Conservation (phyloP, 768 basidiomycete genomes). For the Pluteus cervinus region DNA sequence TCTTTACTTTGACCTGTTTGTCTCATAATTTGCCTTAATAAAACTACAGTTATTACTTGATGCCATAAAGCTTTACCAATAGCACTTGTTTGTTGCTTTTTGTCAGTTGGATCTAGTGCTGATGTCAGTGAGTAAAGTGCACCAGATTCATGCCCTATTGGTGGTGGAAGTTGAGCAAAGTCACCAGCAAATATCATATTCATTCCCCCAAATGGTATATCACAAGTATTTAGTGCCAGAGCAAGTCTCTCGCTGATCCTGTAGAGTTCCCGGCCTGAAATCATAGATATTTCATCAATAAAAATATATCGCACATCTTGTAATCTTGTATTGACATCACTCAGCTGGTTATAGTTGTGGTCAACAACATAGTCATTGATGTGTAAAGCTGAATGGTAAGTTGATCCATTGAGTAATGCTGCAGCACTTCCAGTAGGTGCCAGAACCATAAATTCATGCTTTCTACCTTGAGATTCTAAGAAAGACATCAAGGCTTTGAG, state of each 20-base stretch:
- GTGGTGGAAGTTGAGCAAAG: no score
- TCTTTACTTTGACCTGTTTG: no score
- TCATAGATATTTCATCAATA: conserved; percentile 20
- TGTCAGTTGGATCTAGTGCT: no score
- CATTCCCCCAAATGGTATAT: not conserved
- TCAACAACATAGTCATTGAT: conserved; percentile 7
- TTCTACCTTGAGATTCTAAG: conserved; percentile 9
- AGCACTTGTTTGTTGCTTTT: no score
- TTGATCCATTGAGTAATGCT: conserved; percentile 16
- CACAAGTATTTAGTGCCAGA: conserved; percentile 5
- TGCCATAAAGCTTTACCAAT: no score
- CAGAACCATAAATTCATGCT: conserved; percentile 12
- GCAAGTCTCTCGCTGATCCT: conserved; percentile 2
- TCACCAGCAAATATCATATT: no score
- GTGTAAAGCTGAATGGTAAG: conserved; percentile 17
- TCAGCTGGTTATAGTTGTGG: not conserved
- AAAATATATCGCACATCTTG: conserved; percentile 10
- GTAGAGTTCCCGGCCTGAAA: not conserved
- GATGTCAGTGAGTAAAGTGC: no score
- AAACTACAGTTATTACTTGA: no score
- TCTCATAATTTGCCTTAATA: no score
- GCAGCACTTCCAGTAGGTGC: conserved; percentile 21
- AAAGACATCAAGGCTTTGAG: conserved; percentile 18
- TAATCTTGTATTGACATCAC: not conserved
- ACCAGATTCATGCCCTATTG: no score